These are phyloP conservation scores for Fusarium gaditjirri DNA, from an alignment of 2,329 filamentous ascomycete species.

Conservation along the genomic window DNA sequence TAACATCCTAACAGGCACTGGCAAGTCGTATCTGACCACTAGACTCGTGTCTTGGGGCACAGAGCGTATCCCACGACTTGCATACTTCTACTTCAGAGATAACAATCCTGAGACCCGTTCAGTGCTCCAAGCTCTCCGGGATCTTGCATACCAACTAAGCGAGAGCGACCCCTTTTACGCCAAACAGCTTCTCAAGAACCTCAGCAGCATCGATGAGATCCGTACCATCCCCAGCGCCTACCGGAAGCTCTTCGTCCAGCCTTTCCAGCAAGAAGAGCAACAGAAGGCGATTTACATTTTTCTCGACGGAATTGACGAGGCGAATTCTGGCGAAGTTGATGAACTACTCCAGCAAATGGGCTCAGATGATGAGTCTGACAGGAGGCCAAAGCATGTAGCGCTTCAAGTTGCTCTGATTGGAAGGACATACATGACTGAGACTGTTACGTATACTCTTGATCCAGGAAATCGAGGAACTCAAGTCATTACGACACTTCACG, in stretches of 20 bases:
- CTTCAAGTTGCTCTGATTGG: conserved; percentile 56
- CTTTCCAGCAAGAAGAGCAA: conserved; percentile 48
- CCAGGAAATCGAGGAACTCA: conserved; percentile 44
- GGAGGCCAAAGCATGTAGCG: conserved; percentile 32
- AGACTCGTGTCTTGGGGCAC: conserved; percentile 55
- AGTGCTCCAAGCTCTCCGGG: conserved; percentile 56
- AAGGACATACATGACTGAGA: conserved; percentile 55
- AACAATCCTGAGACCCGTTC: conserved; percentile 59
- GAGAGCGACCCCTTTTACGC: conserved; percentile 58
- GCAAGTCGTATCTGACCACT: conserved; percentile 59
- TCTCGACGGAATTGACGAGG: conserved; percentile 60
- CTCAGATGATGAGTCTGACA: conserved; percentile 35
- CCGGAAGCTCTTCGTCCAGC: conserved; percentile 53
- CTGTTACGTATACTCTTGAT: conserved; percentile 50
- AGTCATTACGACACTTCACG: conserved; percentile 53
- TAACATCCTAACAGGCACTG: conserved; percentile 47
- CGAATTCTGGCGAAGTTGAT: conserved; percentile 50
- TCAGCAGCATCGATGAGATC: conserved; percentile 54
- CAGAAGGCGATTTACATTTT: conserved; percentile 55
- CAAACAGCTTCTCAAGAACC: conserved; percentile 51
- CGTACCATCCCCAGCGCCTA: conserved; percentile 57
- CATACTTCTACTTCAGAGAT: conserved; percentile 61
- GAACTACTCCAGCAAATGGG: conserved; percentile 52
- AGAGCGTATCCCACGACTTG: conserved; percentile 50
- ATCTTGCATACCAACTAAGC: conserved; percentile 59